Evolutionary conservation across 2,329 filamentous ascomycete species (phyloP).

Genomic region (Aspergillus fijiensis): DNA sequence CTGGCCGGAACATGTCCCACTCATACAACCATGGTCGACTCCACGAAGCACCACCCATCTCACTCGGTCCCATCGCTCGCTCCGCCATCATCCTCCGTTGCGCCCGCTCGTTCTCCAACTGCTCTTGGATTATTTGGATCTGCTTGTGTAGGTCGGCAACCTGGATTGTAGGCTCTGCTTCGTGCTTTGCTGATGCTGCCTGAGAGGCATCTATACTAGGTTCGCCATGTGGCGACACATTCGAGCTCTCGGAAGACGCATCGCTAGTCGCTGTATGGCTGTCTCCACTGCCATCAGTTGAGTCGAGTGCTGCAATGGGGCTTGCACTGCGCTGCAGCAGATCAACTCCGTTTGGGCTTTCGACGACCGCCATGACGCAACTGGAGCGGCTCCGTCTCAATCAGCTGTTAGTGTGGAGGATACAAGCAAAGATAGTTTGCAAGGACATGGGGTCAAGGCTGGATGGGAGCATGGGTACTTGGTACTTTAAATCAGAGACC

Average conservation of each 20-base stretch:
- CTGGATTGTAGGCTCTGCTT: not conserved
- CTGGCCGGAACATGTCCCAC: not conserved
- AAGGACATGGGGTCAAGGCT: no score
- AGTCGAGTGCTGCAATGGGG: not conserved
- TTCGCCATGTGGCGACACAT: not conserved
- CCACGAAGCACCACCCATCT: not conserved
- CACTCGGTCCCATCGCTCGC: not conserved
- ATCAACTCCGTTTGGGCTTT: not conserved
- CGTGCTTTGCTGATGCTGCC: not conserved
- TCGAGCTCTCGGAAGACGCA: not conserved
- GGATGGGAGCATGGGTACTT: not conserved
- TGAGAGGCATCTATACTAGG: not conserved
- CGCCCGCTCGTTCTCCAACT: not conserved
- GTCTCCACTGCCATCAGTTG: not conserved
- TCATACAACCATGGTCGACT: not conserved
- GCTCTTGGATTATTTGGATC: not conserved
- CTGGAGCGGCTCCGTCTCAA: not conserved
- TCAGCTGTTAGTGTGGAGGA: not conserved
- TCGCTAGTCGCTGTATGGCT: not conserved
- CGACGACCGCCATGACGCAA: not conserved
- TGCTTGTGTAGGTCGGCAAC: not conserved
- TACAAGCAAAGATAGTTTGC: no score
- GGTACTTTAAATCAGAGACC: not conserved
- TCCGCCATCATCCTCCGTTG: not conserved
- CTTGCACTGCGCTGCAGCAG: not conserved